Evolutionary conservation across 495 filamentous ascomycete species (phyloP).

Genomic region (Penicillium simplicissimum): DNA sequence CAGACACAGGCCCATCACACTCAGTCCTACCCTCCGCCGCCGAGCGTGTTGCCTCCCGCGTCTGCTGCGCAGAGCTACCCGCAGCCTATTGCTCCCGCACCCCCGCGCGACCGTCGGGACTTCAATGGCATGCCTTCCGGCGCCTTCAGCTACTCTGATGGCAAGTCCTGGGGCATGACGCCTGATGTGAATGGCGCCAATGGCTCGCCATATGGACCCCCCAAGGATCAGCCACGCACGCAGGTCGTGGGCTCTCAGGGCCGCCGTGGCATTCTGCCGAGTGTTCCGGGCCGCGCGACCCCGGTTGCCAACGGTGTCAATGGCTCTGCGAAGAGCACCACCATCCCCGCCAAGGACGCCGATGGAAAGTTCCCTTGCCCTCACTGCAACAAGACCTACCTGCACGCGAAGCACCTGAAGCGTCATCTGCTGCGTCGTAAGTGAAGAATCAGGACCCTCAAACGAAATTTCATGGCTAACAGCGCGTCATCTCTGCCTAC

Average conservation of each 20-base stretch:
- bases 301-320: slow-evolving; percentile 60
- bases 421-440: slow-evolving; percentile 92
- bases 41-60: slow-evolving; percentile 64
- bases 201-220: slow-evolving; percentile 39
- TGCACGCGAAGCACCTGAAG: slow-evolving; percentile 97
- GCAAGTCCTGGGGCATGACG: slow-evolving; percentile 44
- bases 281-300: slow-evolving; percentile 75
- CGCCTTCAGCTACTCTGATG: slow-evolving; percentile 54
- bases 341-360: slow-evolving; percentile 87
- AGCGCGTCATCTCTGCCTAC: slow-evolving; percentile 5
- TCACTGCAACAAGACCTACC: slow-evolving; percentile 95
- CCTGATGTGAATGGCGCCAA: slow-evolving; percentile 44
- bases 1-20: slow-evolving; percentile 54
- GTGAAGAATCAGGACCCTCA: slow-evolving; percentile 35
- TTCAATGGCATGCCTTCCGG: slow-evolving; percentile 63
- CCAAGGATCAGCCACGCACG: slow-evolving; percentile 63
- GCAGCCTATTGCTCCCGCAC: slow-evolving; percentile 71
- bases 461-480: slow-evolving; percentile 1
- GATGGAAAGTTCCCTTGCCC: slow-evolving; percentile 97
- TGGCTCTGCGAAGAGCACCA: slow-evolving; percentile 67
- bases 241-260: slow-evolving; percentile 94
- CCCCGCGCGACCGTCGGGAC: slow-evolving; percentile 57
- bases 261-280: slow-evolving; percentile 84
- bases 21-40: slow-evolving; percentile 61
- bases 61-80: slow-evolving; percentile 66